Percentiles rank a stretch among this genome's conserved stretches.
phyloP scores from a whole-genome alignment of 2,329 filamentous ascomycete species.

The Colletotrichum sp. region DNA sequence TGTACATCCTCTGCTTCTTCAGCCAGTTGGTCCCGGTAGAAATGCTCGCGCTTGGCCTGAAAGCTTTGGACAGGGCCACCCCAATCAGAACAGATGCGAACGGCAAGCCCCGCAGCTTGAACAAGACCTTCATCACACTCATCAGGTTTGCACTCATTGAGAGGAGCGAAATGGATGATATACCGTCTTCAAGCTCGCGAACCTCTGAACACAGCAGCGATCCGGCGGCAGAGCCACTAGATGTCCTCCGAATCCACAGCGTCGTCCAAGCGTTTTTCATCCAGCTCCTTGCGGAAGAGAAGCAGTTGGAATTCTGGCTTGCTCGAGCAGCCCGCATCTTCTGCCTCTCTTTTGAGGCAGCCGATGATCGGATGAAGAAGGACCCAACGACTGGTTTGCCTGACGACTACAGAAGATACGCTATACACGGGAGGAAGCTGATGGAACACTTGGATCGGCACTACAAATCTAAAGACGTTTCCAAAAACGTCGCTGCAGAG shows the following conservation, averaged over 20 bases:
- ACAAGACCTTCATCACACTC: slow-evolving; percentile 53
- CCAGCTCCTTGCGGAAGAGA: slow-evolving; percentile 46
- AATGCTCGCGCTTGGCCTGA: slow-evolving; percentile 63
- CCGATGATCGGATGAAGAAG: slow-evolving; percentile 45
- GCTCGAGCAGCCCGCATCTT: slow-evolving; percentile 52
- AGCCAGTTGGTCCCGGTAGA: slow-evolving; percentile 70
- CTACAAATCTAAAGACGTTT: neutral
- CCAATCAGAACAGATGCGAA: slow-evolving; percentile 46
- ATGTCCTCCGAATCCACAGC: slow-evolving; percentile 55
- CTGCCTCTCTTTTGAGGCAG: slow-evolving; percentile 52
- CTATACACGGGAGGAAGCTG: slow-evolving; percentile 55
- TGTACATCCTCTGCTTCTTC: slow-evolving; percentile 69
- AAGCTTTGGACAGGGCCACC: slow-evolving; percentile 48
- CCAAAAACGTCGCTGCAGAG: slow-evolving; percentile 30
- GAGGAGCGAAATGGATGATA: slow-evolving; percentile 49
- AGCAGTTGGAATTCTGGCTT: slow-evolving; percentile 51
- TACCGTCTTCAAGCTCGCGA: slow-evolving; percentile 44
- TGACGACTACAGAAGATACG: slow-evolving; percentile 57
- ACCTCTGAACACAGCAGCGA: slow-evolving; percentile 36
- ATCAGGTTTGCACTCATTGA: slow-evolving; percentile 59
- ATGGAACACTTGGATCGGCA: slow-evolving; percentile 45
- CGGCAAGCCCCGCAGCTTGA: slow-evolving; percentile 39
- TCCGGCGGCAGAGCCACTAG: slow-evolving; percentile 43
- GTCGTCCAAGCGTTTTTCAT: slow-evolving; percentile 60
- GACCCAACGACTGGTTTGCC: slow-evolving; percentile 43